Conservation (phyloP, 1,284 basidiomycete genomes). For the Paramarasmius palmivorus region DNA sequence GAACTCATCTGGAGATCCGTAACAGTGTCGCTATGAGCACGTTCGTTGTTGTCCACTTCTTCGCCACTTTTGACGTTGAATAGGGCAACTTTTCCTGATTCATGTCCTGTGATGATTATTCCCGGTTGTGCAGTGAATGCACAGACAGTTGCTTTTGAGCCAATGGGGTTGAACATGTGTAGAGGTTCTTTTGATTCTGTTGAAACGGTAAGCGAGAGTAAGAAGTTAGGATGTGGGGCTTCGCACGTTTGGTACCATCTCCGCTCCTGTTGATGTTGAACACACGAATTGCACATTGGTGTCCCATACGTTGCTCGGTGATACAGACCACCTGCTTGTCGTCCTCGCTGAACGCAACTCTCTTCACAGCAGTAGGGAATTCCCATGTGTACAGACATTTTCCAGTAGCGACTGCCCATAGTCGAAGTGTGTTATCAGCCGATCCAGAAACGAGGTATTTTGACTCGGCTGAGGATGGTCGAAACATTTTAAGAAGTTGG, state of each 20-base stretch:
- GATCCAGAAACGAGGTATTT: conserved; percentile 87
- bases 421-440: conserved; percentile 88
- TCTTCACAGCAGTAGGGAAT: conserved; percentile 96
- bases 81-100: conserved; percentile 91
- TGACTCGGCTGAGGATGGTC: conserved; percentile 64
- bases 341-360: conserved; percentile 89
- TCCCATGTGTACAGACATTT: conserved; percentile 95
- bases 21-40: conserved; percentile 81
- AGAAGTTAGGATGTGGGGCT: conserved; percentile 7
- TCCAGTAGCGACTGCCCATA: conserved; percentile 91
- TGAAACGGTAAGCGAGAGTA: conserved; percentile 8
- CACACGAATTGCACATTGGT: conserved; percentile 84
- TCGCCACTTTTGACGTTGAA: conserved; percentile 91
- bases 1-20: conserved; percentile 93
- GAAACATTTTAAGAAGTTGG: conserved; percentile 5
- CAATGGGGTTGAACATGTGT: conserved; percentile 85
- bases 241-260: conserved; percentile 75
- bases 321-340: conserved; percentile 88
- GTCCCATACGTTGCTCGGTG: conserved; percentile 96
- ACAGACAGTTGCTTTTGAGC: conserved; percentile 94
- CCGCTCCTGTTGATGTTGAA: conserved; percentile 85
- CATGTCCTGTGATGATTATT: conserved; percentile 90
- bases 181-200: conserved; percentile 76
- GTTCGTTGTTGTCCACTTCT: conserved; percentile 78
- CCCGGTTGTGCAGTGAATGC: conserved; percentile 84